Conservation (phyloP, 257 asterid species). For the Forsythia suspensa region DNA sequence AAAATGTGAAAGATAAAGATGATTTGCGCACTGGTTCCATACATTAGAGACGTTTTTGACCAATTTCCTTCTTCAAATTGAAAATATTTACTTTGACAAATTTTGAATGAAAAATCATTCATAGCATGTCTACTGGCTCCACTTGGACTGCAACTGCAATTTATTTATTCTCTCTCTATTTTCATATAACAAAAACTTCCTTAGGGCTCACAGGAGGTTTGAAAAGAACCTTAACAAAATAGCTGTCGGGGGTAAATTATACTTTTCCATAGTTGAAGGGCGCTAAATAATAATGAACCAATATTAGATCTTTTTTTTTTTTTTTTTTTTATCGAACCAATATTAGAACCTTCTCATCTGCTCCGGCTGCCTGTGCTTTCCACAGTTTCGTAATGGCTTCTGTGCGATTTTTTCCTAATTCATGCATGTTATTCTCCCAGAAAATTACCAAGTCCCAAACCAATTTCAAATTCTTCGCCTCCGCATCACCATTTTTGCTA, state of each 20-base stretch:
- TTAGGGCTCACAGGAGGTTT: not conserved
- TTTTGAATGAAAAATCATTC: not conserved
- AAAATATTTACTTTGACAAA: not conserved
- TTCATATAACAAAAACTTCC: not conserved
- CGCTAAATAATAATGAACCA: not conserved
- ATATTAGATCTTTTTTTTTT: too few relatives aligned
- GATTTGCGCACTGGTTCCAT: too few relatives aligned
- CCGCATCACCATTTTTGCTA: slow-evolving; percentile 12
- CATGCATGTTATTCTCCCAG: slow-evolving; percentile 21
- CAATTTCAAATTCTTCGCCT: slow-evolving; percentile 23
- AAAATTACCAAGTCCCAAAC: slow-evolving; percentile 21
- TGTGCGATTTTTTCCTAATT: slow-evolving; percentile 23
- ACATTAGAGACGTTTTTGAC: too few relatives aligned
- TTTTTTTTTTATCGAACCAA: too few relatives aligned
- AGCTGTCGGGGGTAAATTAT: not conserved
- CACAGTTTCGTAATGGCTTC: slow-evolving; percentile 25
- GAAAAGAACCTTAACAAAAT: not conserved
- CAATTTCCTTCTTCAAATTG: not conserved
- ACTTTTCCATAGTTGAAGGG: not conserved
- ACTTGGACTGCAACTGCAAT: not conserved
- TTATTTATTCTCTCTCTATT: not conserved
- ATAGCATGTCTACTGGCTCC: not conserved
- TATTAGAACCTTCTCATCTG: not conserved
- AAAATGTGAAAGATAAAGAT: too few relatives aligned
- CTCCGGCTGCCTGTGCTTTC: not conserved